phyloP scores from a whole-genome alignment of 441 rosid species.

The Biscutella laevigata region DNA sequence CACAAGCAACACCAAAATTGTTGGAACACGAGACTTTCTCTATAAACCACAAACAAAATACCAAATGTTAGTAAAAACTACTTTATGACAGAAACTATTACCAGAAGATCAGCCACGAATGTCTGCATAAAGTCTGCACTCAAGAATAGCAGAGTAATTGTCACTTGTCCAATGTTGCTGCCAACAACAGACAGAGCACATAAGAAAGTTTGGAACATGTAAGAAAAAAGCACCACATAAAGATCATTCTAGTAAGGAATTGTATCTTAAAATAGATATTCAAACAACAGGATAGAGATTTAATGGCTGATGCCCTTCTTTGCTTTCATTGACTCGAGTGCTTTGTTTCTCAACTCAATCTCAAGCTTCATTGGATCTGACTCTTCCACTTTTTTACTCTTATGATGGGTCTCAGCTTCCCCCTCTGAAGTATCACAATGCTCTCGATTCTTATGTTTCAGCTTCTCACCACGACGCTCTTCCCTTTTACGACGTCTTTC shows the following conservation, averaged over 20 bases:
- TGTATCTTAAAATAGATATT: constrained; percentile 28
- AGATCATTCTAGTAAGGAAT: constrained; percentile 25
- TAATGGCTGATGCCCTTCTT: constrained; percentile 70
- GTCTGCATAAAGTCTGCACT: constrained; percentile 67
- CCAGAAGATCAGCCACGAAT: constrained; percentile 71
- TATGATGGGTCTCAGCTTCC: constrained; percentile 33
- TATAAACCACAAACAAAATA: background rate
- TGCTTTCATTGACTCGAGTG: constrained; percentile 88
- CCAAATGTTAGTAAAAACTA: background rate
- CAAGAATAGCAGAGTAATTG: constrained; percentile 75
- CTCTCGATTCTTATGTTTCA: constrained; percentile 40
- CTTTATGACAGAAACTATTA: constrained; percentile 32
- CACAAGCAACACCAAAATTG: background rate
- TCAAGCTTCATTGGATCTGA: constrained; percentile 78
- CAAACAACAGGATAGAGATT: constrained; percentile 24
- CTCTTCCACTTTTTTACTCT: constrained; percentile 37
- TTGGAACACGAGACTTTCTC: background rate
- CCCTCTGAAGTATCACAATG: constrained; percentile 47
- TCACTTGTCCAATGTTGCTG: constrained; percentile 77
- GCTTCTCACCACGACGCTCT: constrained; percentile 67
- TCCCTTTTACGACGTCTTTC: constrained; percentile 70
- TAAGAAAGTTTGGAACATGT: constrained; percentile 33
- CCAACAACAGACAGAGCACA: constrained; percentile 77
- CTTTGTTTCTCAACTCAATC: constrained; percentile 87
- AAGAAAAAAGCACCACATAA: constrained; percentile 26